A percentile compares a stretch with the other conserved stretches of the same genome.
Conservation (phyloP, 441 rosid genomes). For the Melastoma candidum region DNA sequence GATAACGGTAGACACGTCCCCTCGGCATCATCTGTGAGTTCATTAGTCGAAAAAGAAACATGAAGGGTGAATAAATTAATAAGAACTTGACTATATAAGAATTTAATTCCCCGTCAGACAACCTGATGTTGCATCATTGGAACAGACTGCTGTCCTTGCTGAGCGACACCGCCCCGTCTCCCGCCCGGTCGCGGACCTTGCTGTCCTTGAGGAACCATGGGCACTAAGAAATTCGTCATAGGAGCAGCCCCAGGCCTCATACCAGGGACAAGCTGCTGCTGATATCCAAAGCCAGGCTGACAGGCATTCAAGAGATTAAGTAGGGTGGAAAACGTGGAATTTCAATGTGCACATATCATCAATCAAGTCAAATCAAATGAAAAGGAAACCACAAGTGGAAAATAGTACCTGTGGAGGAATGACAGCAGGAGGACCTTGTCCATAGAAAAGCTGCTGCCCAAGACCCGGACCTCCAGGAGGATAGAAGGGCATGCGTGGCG, state of each 20-base stretch:
- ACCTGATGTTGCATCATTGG: conserved; percentile 50
- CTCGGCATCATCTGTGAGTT: conserved; percentile 45
- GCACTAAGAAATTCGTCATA: conserved; percentile 30
- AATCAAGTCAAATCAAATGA: too few relatives aligned
- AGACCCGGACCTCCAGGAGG: conserved; percentile 51
- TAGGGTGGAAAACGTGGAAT: too few relatives aligned
- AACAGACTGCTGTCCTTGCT: conserved; percentile 39
- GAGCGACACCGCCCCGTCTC: conserved; percentile 33
- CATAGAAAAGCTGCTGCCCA: conserved; percentile 47
- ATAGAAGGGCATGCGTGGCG: conserved; percentile 51
- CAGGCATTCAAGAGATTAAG: too few relatives aligned
- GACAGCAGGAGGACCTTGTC: conserved; percentile 61
- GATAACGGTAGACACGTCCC: conserved; percentile 39
- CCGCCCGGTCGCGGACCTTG: conserved; percentile 55
- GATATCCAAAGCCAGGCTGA: conserved; percentile 37
- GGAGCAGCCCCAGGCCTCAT: conserved; percentile 39
- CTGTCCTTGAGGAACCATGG: conserved; percentile 54
- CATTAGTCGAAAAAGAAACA: neutral
- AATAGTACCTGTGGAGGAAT: conserved; percentile 46
- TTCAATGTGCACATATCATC: too few relatives aligned
- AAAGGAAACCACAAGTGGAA: too few relatives aligned
- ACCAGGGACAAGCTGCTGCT: conserved; percentile 36
- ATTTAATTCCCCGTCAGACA: neutral
- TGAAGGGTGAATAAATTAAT: neutral
- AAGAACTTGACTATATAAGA: neutral